Base-by-base conservation (phyloP, 192 early-diverging fungal genomes). In the Entophlyctis helioformis region DNA sequence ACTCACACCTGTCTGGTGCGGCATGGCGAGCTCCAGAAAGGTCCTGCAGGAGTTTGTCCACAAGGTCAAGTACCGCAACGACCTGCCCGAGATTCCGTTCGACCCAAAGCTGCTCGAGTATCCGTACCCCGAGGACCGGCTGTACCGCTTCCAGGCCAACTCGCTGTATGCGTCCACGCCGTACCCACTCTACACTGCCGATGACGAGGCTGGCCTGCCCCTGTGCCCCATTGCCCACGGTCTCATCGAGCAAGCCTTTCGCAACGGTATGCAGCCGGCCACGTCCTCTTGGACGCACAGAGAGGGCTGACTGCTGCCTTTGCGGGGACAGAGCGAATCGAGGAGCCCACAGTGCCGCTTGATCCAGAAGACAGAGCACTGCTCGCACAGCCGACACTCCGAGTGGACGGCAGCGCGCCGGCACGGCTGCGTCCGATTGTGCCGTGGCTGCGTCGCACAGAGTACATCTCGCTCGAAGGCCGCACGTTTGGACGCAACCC, bases 1-100 rank as follows among this genome's bases (percentile, higher is more conserved):
- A n/a, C n/a, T n/a, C n/a, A n/a, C n/a, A n/a, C n/a, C n/a, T n/a
- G n/a, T n/a, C n/a, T n/a, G n/a, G n/a, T n/a, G n/a, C n/a, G n/a
- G n/a, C n/a, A n/a, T n/a, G n/a, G n/a, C n/a, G n/a, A n/a, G n/a
- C n/a, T n/a, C n/a, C n/a, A n/a, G n/a, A n/a, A n/a, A n/a, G n/a
- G n/a, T n/a, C n/a, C n/a, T n/a, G n/a, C 71, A 43, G 51, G 56
- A 22, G 47, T 76, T 2, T 76, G 72, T 67, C 16, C 62, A 44
- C 49, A 42, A 44, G 24, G 29, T 49, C 25, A 26, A 45, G 23
- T 67, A 57, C 42, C 18, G 42, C 3, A 61, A 61, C 50, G 59
- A 58, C 12, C 44, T 61, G 15, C 57, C 57, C 23, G 33, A 36
- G 8, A 22, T 53, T 1, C 54, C 64, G n/a, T 62, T 51, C 50